Evolutionary conservation across 1,139 yeast species (phyloP).

Genomic region (Taphrina deformans): DNA sequence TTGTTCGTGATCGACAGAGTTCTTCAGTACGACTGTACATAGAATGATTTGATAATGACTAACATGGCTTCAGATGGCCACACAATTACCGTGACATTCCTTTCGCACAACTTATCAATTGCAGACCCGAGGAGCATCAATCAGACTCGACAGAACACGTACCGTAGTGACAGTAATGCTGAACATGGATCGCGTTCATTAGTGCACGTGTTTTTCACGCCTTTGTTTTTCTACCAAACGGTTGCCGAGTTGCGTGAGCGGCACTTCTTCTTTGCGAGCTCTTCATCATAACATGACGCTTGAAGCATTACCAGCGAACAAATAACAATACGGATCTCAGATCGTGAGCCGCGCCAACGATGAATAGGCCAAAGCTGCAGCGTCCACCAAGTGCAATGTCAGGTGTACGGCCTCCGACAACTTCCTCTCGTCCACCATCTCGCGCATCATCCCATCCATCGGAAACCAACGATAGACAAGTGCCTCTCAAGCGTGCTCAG

Average conservation of each 20-base stretch:
- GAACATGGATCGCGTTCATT: no score
- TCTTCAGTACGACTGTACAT: background rate
- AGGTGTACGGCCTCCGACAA: constrained; percentile 19
- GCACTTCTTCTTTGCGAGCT: background rate
- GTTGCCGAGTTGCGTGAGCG: background rate
- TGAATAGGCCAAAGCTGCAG: constrained; percentile 18
- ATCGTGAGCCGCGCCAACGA: no score
- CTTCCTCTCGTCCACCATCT: constrained; percentile 30
- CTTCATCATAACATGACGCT: background rate
- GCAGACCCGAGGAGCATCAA: no score
- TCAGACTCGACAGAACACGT: no score
- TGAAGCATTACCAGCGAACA: background rate
- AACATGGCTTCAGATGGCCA: background rate
- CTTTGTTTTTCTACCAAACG: constrained; percentile 1
- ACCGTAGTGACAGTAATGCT: no score
- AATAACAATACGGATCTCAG: no score
- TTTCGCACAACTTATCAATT: no score
- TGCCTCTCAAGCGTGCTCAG: background rate
- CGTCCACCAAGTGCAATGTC: constrained; percentile 32
- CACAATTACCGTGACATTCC: no score
- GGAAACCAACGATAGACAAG: constrained; percentile 1
- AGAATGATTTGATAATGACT: no score
- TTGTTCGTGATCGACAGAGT: no score
- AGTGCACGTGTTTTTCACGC: background rate
- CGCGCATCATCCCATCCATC: constrained; percentile 22